These are phyloP conservation scores for Priceomyces melissophilus DNA, from an alignment of 805 yeast species.

Conservation along the genomic window DNA sequence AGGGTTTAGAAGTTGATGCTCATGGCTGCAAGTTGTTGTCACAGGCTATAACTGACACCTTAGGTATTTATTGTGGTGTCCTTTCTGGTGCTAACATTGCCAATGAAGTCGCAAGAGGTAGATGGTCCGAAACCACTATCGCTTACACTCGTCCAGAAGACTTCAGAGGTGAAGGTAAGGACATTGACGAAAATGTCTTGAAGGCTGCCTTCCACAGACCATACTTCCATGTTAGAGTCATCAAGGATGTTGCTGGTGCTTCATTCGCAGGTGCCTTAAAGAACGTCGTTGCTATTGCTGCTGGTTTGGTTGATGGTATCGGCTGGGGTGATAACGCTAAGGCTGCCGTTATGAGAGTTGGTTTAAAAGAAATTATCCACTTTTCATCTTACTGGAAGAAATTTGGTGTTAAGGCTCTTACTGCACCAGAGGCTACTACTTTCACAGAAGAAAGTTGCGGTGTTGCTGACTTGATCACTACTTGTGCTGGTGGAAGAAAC, in stretches of 20 bases:
- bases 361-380: conserved; percentile 40
- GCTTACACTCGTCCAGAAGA: conserved; percentile 40
- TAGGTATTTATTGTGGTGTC: conserved; percentile 44
- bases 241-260: conserved; percentile 44
- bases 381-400: conserved; percentile 40
- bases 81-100: conserved; percentile 49
- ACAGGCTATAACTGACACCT: conserved; percentile 40
- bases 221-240: conserved; percentile 45
- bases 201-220: conserved; percentile 45
- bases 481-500: conserved; percentile 47
- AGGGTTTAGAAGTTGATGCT: conserved; percentile 43
- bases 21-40: conserved; percentile 44
- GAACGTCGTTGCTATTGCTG: conserved; percentile 45
- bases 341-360: conserved; percentile 47
- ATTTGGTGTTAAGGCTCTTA: conserved; percentile 47
- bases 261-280: conserved; percentile 47
- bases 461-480: conserved; percentile 47
- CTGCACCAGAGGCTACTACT: conserved; percentile 40
- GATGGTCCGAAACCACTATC: conserved; percentile 47
- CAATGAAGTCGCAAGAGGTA: conserved; percentile 43
- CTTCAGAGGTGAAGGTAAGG: conserved; percentile 39
- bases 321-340: conserved; percentile 52
- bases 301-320: conserved; percentile 45
- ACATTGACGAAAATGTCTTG: conserved; percentile 37
- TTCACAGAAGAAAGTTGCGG: conserved; percentile 46